Conservation (phyloP, 306 rosid species). For the Fragaria vesca region DNA sequence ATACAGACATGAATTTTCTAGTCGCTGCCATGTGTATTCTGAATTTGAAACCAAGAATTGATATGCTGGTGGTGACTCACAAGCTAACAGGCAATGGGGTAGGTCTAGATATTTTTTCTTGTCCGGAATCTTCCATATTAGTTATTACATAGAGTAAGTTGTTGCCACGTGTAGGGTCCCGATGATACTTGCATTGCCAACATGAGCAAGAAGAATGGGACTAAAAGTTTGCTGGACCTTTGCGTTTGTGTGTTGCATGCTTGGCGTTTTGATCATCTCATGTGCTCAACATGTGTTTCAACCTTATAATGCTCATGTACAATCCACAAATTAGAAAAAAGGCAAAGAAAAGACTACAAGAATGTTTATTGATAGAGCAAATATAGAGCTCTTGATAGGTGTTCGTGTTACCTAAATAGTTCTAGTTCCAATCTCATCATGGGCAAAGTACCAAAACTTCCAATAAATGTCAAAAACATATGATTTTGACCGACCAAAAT, state of each 20-base stretch:
- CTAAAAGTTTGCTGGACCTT: background rate
- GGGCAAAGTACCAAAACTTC: background rate
- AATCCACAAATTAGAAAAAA: background rate
- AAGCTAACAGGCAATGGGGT: background rate
- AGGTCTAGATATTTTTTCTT: background rate
- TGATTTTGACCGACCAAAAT: background rate
- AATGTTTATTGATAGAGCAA: background rate
- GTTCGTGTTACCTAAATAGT: background rate
- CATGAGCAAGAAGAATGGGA: background rate
- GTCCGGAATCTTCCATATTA: background rate
- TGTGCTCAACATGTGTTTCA: background rate
- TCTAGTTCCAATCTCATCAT: background rate
- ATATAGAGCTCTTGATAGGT: background rate
- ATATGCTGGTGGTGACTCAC: background rate
- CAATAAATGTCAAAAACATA: accelerated
- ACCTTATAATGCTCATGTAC: background rate
- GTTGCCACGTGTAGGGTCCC: background rate
- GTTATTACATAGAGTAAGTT: no score
- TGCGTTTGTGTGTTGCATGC: background rate
- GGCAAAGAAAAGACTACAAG: background rate
- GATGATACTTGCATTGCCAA: background rate
- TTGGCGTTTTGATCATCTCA: background rate
- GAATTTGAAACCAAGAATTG: background rate
- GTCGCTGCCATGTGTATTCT: background rate
- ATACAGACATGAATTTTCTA: background rate